Base-by-base conservation (phyloP, 2,329 filamentous ascomycete genomes). In the Byssochlamys sp. region DNA sequence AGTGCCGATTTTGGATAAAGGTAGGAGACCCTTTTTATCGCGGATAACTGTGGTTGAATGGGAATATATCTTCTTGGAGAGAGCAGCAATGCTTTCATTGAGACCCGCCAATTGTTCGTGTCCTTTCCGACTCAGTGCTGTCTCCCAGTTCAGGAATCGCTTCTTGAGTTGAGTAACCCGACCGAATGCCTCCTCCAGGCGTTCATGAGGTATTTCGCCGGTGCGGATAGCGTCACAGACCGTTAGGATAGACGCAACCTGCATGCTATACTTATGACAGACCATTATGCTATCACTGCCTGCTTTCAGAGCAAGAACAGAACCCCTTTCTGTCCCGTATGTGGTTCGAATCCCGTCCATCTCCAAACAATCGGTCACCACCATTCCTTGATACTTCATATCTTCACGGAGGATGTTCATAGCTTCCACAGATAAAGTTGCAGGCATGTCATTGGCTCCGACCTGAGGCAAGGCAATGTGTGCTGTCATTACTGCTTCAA, bases 261-360 rank as follows among this genome's bases (percentile, higher is more conserved):
- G 75, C 35, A 72, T 69, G 4, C 67, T 64, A 57, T 73, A 73
- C 0, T 74, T 77, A 60, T 78, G 74, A 50, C 75, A 77, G n/a
- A 78, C 66, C 74, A 78, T 77, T 4, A 75, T 63, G 55, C 72
- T 77, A 57, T 78, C 76, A 53, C 71, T 72, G 24, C 77, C 75
- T 31, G 76, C 74, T 56, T 70, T 72, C 27, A 78, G 62, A 5
- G 75, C 71, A 58, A 75, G 70, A 4, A 74, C 68, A 2, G 75
- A 71, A 39, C 72, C 73, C 53, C 69, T 68, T 53, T 75, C 73
- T 1, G 74, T 75, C 2, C 74, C 73, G 59, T 72, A 74, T 12
- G 71, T 75, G 2, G 69, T 66, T 19, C 71, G 68, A 7, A 77
- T 73, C 2, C 74, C 73, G 48, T 77, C 71, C 75, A 77, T 76